phyloP scores from a whole-genome alignment of 371 early-diverging fungal genomes.

The Chytridium lagenaria region DNA sequence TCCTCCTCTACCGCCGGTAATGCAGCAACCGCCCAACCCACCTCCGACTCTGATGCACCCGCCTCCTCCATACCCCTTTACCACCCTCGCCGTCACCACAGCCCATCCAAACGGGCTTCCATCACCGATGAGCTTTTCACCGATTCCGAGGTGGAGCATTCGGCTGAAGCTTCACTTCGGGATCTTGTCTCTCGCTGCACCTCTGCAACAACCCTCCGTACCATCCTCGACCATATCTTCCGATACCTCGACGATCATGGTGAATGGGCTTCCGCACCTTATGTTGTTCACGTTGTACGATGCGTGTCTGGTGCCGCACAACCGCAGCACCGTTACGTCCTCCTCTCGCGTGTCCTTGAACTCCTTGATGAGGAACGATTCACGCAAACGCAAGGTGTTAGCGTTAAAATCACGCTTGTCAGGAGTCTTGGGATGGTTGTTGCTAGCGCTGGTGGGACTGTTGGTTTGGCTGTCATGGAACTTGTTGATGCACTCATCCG shows the following conservation, averaged over 20 bases:
- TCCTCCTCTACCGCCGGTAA: no score
- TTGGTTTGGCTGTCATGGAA: slow-evolving; percentile 83
- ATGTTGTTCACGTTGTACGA: slow-evolving; percentile 61
- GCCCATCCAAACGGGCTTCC: slow-evolving; percentile 26
- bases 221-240: slow-evolving; percentile 42
- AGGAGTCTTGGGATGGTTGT: slow-evolving; percentile 63
- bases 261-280: slow-evolving; percentile 64
- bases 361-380: slow-evolving; percentile 52
- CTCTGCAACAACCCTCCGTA: slow-evolving; percentile 59
- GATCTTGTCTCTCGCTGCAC: slow-evolving; percentile 53
- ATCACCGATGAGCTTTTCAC: slow-evolving; percentile 48
- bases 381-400: neutral
- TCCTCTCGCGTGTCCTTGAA: slow-evolving; percentile 67
- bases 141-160: slow-evolving; percentile 37
- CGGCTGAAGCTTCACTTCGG: slow-evolving; percentile 53
- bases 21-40: no score
- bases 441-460: slow-evolving; percentile 60
- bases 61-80: neutral
- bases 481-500: slow-evolving; percentile 74
- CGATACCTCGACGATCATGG: slow-evolving; percentile 63
- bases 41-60: neutral
- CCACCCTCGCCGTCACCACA: neutral
- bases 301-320: slow-evolving; percentile 64
- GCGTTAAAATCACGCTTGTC: slow-evolving; percentile 61
- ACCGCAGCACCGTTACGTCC: slow-evolving; percentile 72